Evolutionary conservation across 768 basidiomycete species (phyloP).

Genomic region (Daedaleopsis nitida): DNA sequence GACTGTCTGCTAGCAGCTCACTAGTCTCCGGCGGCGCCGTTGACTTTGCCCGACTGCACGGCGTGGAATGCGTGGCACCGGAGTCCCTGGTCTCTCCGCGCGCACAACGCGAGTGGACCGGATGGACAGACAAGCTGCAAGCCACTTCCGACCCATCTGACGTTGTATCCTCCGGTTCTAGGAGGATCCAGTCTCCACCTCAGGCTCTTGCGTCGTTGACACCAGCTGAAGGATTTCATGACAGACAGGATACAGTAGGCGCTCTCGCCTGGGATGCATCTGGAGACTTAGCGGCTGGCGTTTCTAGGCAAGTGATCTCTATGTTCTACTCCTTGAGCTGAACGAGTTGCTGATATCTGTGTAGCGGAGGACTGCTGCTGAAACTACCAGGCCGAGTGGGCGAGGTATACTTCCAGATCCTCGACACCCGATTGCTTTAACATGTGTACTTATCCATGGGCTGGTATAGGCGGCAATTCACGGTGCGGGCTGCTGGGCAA

Average conservation of each 20-base stretch:
- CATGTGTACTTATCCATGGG: not conserved
- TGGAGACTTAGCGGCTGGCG: slow-evolving; percentile 63
- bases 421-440: not conserved
- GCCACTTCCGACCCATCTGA: slow-evolving; percentile 14
- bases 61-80: slow-evolving; percentile 37
- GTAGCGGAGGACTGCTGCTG: slow-evolving; percentile 77
- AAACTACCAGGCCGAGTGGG: slow-evolving; percentile 76
- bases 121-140: slow-evolving; percentile 54
- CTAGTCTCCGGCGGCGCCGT: slow-evolving; percentile 26
- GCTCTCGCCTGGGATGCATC: slow-evolving; percentile 58
- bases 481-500: slow-evolving; percentile 81
- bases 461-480: slow-evolving; percentile 60
- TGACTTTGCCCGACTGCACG: slow-evolving; percentile 52
- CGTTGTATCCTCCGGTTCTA: no score
- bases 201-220: not conserved
- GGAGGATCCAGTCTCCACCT: no score
- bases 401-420: slow-evolving; percentile 47
- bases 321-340: not conserved
- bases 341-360: not conserved
- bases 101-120: slow-evolving; percentile 56
- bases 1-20: not conserved
- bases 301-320: slow-evolving; percentile 53
- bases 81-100: slow-evolving; percentile 51
- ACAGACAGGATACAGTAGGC: slow-evolving; percentile 80
- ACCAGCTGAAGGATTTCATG: slow-evolving; percentile 23